Conservation (phyloP, 768 basidiomycete genomes). For the Coprinopsis strossmayeri region DNA sequence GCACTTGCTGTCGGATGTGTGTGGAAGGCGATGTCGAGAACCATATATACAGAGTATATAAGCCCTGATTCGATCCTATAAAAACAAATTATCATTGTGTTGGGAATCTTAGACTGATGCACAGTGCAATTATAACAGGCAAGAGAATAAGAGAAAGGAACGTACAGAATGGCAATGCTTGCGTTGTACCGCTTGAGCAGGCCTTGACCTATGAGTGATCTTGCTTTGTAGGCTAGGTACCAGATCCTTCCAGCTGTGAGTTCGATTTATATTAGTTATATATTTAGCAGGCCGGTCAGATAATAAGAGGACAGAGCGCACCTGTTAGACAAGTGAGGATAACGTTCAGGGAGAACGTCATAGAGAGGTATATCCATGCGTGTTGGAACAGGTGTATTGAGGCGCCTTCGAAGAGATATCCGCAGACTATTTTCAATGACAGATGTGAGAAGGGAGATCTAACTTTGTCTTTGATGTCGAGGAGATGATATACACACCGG, state of each 20-base stretch:
- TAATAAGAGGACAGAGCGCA: constrained; percentile 8
- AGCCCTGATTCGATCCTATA: constrained; percentile 32
- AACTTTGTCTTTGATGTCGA: neutral
- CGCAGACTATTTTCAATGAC: constrained; percentile 17
- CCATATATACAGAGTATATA: constrained; percentile 24
- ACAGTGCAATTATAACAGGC: too few species aligned
- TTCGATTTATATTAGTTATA: neutral
- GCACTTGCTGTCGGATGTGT: constrained; percentile 4
- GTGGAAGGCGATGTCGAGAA: constrained; percentile 11
- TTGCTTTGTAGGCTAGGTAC: constrained; percentile 23
- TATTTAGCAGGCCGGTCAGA: neutral
- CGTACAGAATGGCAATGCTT: constrained; percentile 31
- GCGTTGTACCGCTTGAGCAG: constrained; percentile 25
- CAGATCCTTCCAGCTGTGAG: constrained; percentile 28
- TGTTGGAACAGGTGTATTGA: constrained; percentile 12
- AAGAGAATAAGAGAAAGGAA: too few species aligned
- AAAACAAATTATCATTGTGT: neutral
- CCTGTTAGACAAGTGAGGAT: constrained; percentile 28
- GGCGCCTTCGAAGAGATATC: constrained; percentile 13
- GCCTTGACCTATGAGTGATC: constrained; percentile 18
- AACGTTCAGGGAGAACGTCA: constrained; percentile 28
- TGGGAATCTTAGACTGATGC: too few species aligned
- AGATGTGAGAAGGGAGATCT: too few species aligned
- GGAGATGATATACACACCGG: constrained; percentile 18
- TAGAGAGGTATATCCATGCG: constrained; percentile 26